Base-by-base conservation (phyloP, 2,329 filamentous ascomycete genomes). In the Colletotrichum melonis region DNA sequence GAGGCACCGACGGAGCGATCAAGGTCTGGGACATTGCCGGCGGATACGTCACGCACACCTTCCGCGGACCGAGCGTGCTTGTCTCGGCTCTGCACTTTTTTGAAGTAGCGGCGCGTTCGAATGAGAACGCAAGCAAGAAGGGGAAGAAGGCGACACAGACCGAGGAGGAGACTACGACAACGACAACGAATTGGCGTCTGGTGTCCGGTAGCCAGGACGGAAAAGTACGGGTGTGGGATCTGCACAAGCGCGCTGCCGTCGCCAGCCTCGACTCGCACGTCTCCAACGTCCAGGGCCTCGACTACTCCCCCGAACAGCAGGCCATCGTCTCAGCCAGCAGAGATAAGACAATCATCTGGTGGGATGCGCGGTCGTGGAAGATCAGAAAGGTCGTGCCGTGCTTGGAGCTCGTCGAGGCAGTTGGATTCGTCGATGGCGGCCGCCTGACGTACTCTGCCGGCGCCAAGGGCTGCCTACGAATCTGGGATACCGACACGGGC, bases 1-100 rank as follows among this genome's bases (percentile, higher is more conserved):
- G 97, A 75, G 94, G 94, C 62, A 95, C 97, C 4, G 97, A 99
- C 80, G 97, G 97, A 28, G 91, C 93, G 1, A 94, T 98, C 78
- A 99, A 99, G 82, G 92, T 99, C 65, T 99, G 96, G 96, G 97
- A 99, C 83, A 95, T 99, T 73, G 88, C 89, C 63, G 94, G 92
- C 57, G 97, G 97, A 26, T 98, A 94, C 82, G 92, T 95, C 38
- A 99, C 97, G 32, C 97, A 99, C 83, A 98, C 95, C 0, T 97
- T 99, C 82, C 93, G 96, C 77, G 95, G 95, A 1, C 96, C 97
- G 69, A 95, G 95, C 73, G 95, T 97, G 11, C 89, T 99, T 26
- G 91, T 99, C 5, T 98, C 97, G 14, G 95, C 97, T 0, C 87
- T 99, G 22, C 92, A 93, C 78, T 98, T 99, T 83, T 99, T 98